These are phyloP conservation scores for Diaporthe caulivora DNA, from an alignment of 2,329 filamentous ascomycete species.

Conservation along the genomic window DNA sequence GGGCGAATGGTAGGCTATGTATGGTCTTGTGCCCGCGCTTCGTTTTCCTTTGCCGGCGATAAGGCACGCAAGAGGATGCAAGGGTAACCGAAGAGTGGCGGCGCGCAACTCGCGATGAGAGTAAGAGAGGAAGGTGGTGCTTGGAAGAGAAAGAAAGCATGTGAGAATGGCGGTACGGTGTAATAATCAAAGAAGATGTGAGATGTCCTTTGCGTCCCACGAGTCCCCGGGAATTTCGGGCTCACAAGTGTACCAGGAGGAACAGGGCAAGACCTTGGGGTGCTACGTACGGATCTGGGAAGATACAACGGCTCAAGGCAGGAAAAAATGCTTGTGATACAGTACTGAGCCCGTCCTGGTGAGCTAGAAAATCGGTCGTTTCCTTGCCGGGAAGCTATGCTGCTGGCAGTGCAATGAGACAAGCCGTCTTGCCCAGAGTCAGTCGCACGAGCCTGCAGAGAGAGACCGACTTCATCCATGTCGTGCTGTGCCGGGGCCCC, in stretches of 20 bases:
- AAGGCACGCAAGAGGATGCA: constrained; percentile 8
- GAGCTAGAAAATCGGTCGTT: constrained; percentile 10
- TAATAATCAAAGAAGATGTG: constrained; percentile 19
- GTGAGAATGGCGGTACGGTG: constrained; percentile 29
- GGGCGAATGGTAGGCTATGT: constrained; percentile 22
- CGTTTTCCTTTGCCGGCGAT: constrained; percentile 4
- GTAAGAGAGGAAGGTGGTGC: neutral
- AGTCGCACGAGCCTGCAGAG: constrained; percentile 27
- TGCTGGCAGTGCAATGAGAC: constrained; percentile 21
- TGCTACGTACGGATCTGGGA: constrained; percentile 10
- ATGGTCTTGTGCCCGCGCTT: constrained; percentile 12
- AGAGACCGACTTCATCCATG: constrained; percentile 30
- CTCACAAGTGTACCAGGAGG: neutral
- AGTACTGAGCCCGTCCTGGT: neutral
- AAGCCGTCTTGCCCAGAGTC: constrained; percentile 1
- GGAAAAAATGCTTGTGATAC: constrained; percentile 19
- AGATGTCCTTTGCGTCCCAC: constrained; percentile 21
- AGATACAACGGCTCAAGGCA: constrained; percentile 9
- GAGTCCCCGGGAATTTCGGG: constrained; percentile 2
- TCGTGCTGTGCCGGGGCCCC: constrained; percentile 36
- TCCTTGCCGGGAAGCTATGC: constrained; percentile 18
- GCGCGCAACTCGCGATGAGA: neutral
- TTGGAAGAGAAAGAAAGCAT: constrained; percentile 19
- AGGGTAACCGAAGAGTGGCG: neutral
- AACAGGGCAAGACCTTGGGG: constrained; percentile 20